phyloP scores from a whole-genome alignment of 805 yeast genomes.

The Candida berthetii region DNA sequence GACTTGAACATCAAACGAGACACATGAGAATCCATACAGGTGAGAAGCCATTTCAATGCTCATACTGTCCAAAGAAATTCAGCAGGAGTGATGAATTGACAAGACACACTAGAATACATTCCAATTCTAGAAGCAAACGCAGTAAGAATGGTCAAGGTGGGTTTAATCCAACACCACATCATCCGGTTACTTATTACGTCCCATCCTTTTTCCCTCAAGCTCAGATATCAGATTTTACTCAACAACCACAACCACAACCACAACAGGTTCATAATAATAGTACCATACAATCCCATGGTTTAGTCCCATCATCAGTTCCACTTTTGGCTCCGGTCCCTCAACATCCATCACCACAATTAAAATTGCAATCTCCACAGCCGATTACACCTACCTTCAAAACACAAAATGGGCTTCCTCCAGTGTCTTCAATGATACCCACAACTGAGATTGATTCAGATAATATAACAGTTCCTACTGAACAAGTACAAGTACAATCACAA shows the following conservation, averaged over 20 bases:
- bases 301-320: no score
- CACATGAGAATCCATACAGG: constrained; percentile 93
- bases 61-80: constrained; percentile 73
- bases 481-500: neutral
- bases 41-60: constrained; percentile 84
- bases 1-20: constrained; percentile 87
- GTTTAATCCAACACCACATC: constrained; percentile 4
- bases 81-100: constrained; percentile 82
- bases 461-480: no score
- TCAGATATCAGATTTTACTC: neutral
- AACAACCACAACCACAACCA: constrained; percentile 3
- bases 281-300: no score
- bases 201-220: constrained; percentile 8
- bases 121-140: constrained; percentile 44
- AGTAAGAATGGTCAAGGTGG: constrained; percentile 20
- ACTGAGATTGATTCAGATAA: no score
- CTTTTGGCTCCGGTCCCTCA: neutral
- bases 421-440: neutral
- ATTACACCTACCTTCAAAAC: constrained; percentile 1
- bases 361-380: neutral
- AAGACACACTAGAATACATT: constrained; percentile 77
- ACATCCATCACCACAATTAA: neutral
- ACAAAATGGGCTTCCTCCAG: neutral
- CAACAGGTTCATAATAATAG: no score
- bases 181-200: constrained; percentile 21